Percentiles rank a stretch among this genome's conserved stretches.
These are phyloP conservation scores for Lentinula guzmanii DNA, from an alignment of 768 basidiomycete species.

Conservation along the genomic window DNA sequence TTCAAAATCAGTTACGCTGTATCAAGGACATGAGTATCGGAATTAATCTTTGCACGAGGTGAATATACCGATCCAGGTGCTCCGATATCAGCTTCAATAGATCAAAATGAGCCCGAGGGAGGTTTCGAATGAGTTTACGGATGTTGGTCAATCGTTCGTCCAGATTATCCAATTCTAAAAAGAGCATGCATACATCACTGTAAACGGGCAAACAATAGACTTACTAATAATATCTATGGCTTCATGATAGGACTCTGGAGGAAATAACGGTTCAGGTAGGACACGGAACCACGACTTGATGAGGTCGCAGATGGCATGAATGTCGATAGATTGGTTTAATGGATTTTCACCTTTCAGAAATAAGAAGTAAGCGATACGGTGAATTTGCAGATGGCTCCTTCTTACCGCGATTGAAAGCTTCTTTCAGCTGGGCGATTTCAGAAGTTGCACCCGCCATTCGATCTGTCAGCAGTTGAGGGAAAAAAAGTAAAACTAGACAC, in stretches of 20 bases:
- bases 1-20: constrained; percentile 81
- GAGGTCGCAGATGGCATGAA: constrained; percentile 78
- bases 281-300: constrained; percentile 85
- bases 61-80: constrained; percentile 65
- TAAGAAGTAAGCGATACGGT: not conserved
- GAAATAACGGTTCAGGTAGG: constrained; percentile 77
- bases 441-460: constrained; percentile 75
- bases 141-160: constrained; percentile 60
- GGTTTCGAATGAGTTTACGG: constrained; percentile 58
- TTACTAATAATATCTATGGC: constrained; percentile 70
- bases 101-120: constrained; percentile 73
- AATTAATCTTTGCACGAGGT: not conserved
- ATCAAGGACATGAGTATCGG: not conserved
- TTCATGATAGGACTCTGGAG: constrained; percentile 57
- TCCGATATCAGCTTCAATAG: constrained; percentile 74
- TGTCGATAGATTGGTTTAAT: constrained; percentile 55
- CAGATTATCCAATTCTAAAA: constrained; percentile 59
- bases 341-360: constrained; percentile 47
- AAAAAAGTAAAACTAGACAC: not conserved
- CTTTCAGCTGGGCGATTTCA: constrained; percentile 63
- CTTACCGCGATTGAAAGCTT: constrained; percentile 69
- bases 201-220: constrained; percentile 16
- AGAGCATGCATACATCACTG: not conserved
- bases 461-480: constrained; percentile 37
- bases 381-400: not conserved